Base-by-base conservation (phyloP, 495 filamentous ascomycete species). In the Xylaria telfairii region DNA sequence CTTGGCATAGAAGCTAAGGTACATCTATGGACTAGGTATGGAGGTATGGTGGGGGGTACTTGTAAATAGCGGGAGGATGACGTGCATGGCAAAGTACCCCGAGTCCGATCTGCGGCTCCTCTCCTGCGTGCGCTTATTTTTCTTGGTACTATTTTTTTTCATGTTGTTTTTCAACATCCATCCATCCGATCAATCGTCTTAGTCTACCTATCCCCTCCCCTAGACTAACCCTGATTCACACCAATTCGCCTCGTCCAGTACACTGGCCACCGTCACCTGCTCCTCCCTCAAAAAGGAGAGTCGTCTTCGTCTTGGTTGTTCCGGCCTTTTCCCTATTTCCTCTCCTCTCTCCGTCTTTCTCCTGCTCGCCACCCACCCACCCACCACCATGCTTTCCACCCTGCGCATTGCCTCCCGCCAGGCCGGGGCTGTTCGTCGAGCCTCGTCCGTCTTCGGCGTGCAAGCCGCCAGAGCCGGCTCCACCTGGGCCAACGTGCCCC, bases 401-500 rank as follows among this genome's bases (percentile, higher is more conserved):
- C 61, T 80, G 26, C 75, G 75, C 30, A 56, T 78, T 68, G 73
- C 73, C 57, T 63, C 75, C 53, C 78, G 77, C 72, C 77, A 74
- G 73, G 72, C 75, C 53, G 41, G 37, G 5, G 75, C 71, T 37
- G 62, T 74, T 70, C 76, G 78, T 67, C 80, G 77, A 67, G 79
- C 74, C 44, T 75, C 79, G 51, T 70, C 74, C 64, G 60, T 70
- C 68, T 73, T 80, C 47, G 74, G 74, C 72, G 82, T 87, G 44
- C 75, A 87, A 63, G 89, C 89, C 75, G 80, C 88, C 51, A 88
- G 92, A 82, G 86, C 89, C 73, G 91, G 87, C 72, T 97, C 94
- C 47, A 91, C 92, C 56, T 98, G 94, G 94, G 88, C 92, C 73
- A 91, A 92, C 70, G 93, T 97, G 59, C 91, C 93, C 74, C 93